phyloP scores from a whole-genome alignment of 495 filamentous ascomycete genomes.

The Podospora anserina region DNA sequence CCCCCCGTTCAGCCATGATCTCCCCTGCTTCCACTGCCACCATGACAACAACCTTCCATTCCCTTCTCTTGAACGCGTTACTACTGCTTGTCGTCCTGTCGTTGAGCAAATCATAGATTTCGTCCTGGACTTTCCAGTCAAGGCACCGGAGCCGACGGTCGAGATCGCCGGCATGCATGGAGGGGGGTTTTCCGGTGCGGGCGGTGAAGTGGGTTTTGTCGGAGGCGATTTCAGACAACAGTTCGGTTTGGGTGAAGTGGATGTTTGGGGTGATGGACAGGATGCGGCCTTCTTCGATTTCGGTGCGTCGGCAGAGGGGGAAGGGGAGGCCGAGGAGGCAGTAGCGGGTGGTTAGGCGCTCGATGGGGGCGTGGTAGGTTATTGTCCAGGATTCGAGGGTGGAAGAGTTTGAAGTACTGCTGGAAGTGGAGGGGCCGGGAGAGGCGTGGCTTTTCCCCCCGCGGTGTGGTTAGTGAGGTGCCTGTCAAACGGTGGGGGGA shows the following conservation, averaged over 20 bases:
- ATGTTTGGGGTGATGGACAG: constrained; percentile 21
- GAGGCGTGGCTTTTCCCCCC: not conserved
- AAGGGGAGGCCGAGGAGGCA: constrained; percentile 16
- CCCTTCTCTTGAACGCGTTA: constrained; percentile 18
- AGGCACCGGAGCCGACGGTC: constrained; percentile 18
- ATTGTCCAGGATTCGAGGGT: constrained; percentile 25
- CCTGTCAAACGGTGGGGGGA: not conserved
- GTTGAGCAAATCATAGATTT: constrained; percentile 24
- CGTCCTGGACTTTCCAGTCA: constrained; percentile 27
- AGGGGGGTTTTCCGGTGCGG: not conserved
- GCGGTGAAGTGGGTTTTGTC: constrained; percentile 10
- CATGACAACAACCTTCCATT: constrained; percentile 24
- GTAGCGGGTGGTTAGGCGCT: not conserved
- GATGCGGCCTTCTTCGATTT: constrained; percentile 17
- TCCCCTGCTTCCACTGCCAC: constrained; percentile 17
- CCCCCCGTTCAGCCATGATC: not conserved
- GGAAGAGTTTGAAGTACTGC: constrained; percentile 6
- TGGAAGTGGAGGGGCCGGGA: not conserved
- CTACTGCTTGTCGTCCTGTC: constrained; percentile 25
- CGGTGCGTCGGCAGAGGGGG: not conserved
- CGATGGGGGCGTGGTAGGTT: constrained; percentile 19
- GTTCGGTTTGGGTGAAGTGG: constrained; percentile 22
- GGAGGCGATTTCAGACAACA: constrained; percentile 4
- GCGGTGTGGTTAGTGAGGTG: no score
- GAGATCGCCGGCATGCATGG: constrained; percentile 12